Conservation (phyloP, 352 stramenopile genomes). For the Phytophthora cactorum region DNA sequence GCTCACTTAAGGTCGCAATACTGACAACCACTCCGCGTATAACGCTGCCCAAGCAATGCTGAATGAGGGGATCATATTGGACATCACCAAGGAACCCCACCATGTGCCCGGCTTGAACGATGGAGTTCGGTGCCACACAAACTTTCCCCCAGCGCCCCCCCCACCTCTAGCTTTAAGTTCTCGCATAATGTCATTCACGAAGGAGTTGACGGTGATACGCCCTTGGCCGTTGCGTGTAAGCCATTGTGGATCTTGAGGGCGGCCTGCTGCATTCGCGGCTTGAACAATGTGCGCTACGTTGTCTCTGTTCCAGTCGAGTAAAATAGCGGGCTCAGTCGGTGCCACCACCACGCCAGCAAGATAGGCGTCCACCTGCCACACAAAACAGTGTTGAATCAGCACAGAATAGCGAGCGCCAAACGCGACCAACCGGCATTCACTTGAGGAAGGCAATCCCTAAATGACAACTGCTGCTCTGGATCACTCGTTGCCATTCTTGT, state of each 20-base stretch:
- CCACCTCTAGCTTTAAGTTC: neutral
- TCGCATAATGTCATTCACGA: neutral
- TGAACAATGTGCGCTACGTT: neutral
- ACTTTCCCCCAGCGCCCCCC: neutral
- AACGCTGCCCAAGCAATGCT: neutral
- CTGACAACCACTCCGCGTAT: neutral
- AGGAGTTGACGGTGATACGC: neutral
- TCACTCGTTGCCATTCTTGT: neutral
- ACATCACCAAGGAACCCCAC: neutral
- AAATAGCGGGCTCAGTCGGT: neutral
- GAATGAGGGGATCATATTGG: neutral
- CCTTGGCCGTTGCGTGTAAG: neutral
- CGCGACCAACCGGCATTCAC: neutral
- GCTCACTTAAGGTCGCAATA: neutral
- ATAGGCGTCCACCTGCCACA: neutral
- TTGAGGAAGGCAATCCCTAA: neutral
- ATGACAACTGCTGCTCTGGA: neutral
- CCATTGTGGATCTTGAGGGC: neutral
- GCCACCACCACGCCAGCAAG: neutral
- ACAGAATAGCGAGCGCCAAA: too few relatives aligned
- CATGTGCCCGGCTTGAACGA: neutral
- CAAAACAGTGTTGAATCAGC: too few relatives aligned
- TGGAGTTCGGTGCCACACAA: neutral
- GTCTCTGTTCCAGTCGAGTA: neutral
- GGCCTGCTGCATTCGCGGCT: neutral